Percentiles rank a stretch among this genome's conserved stretches.
Conservation (phyloP, 495 filamentous ascomycete genomes). For the Aspergillus indologenus region DNA sequence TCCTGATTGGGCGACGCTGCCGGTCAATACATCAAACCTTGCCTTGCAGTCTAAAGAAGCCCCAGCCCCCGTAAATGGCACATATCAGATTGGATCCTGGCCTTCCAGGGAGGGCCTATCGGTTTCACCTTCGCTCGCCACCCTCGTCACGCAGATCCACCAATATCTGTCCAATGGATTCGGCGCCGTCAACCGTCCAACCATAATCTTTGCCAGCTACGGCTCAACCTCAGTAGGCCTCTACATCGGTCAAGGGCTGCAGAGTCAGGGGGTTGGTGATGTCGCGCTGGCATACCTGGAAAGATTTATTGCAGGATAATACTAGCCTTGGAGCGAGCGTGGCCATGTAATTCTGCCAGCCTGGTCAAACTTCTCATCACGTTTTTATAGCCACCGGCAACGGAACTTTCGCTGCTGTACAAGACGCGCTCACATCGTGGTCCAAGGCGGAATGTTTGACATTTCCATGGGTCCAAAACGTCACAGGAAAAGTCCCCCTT, state of each 20-base stretch:
- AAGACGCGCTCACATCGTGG: slow-evolving; percentile 33
- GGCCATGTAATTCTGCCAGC: slow-evolving; percentile 38
- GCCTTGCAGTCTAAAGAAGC: slow-evolving; percentile 3
- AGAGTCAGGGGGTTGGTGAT: slow-evolving; percentile 21
- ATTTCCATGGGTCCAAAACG: slow-evolving; percentile 15
- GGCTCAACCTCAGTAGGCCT: slow-evolving; percentile 22
- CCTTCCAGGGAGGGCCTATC: slow-evolving; percentile 11
- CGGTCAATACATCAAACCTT: slow-evolving; percentile 1
- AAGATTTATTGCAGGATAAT: slow-evolving; percentile 18
- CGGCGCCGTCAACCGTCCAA: slow-evolving; percentile 10
- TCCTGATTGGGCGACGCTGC: slow-evolving; percentile 20
- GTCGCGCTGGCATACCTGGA: slow-evolving; percentile 21
- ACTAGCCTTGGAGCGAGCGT: slow-evolving; percentile 11
- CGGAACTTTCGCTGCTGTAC: slow-evolving; percentile 28
- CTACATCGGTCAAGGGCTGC: slow-evolving; percentile 29
- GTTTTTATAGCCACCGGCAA: slow-evolving; percentile 32
- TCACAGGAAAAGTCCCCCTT: slow-evolving; percentile 20
- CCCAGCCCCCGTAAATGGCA: slow-evolving; percentile 15
- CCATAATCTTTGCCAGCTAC: slow-evolving; percentile 19
- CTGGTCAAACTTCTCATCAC: slow-evolving; percentile 22
- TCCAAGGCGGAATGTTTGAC: slow-evolving; percentile 30
- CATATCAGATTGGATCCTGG: slow-evolving; percentile 28
- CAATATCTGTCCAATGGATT: slow-evolving; percentile 22
- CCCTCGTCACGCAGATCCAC: slow-evolving; percentile 24
- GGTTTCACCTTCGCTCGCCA: slow-evolving; percentile 12